Conservation (phyloP, 148 eudicot species). For the Rhododendron vialii region DNA sequence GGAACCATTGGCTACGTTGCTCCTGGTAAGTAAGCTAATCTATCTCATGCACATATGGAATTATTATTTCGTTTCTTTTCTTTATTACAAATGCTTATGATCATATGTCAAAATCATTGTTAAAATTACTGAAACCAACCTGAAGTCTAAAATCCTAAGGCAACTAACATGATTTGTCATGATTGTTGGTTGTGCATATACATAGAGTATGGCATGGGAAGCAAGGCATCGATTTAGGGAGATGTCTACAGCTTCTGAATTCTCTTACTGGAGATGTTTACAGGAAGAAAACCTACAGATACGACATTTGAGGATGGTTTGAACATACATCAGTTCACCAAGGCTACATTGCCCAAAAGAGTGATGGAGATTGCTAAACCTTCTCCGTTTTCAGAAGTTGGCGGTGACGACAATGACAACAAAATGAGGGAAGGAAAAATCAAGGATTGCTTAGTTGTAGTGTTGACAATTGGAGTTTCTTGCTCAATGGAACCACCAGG, state of each 20-base stretch:
- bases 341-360: neutral
- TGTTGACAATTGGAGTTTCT: conserved; percentile 3
- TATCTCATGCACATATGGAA: too few relatives aligned
- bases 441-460: neutral
- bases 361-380: neutral
- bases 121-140: neutral
- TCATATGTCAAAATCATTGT: too few relatives aligned
- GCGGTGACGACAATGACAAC: neutral
- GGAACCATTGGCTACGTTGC: too few relatives aligned
- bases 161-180: neutral
- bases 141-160: neutral
- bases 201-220: neutral
- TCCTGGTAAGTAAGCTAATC: too few relatives aligned
- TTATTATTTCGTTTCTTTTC: too few relatives aligned
- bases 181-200: neutral
- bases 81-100: too few relatives aligned
- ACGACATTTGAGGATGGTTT: neutral
- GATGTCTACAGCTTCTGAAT: neutral
- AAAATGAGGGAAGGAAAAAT: neutral
- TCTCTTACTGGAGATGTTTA: conserved; percentile 1
- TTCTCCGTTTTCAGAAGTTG: neutral
- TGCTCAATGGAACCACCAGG: conserved; percentile 18
- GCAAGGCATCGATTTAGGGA: neutral
- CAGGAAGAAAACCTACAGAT: neutral
- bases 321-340: neutral